Base-by-base conservation (phyloP, 345 rosid genomes). In the Crucihimalaya himalaica region DNA sequence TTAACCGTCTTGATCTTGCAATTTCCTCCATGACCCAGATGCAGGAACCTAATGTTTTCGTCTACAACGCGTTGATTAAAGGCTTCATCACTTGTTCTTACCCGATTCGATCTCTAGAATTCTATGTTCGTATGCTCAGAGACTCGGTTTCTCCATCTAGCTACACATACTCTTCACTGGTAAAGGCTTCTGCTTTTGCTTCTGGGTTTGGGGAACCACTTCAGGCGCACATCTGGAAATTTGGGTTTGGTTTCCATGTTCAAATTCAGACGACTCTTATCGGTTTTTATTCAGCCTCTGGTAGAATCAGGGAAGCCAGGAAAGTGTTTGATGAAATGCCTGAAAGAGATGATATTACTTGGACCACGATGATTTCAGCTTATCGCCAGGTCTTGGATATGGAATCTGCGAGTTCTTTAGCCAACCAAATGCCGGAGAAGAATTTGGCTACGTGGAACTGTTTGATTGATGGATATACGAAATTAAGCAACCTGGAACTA, bases 251-350 rank as follows among this genome's bases (percentile, higher is more conserved):
- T 25, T 87, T 83, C 8, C 86, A 84, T 32, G 79, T 82, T 60
- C 80, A 83, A 59, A 91, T 92, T 69, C 95, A 88, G 75, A 92
- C 93, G 54, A 79, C 86, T 59, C 75, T 92, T 73, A 51, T 92
- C 47, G 86, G 78, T 62, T 88, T 90, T 53, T 92, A 92, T 20
- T 84, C 91, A 4, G 66, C 2, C 45, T 58, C 72, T 9, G 79
- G 82, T 14, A 79, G 73, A 66, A 59, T 81, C 40, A 48, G 3
- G 8, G 86, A 88, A 46, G 84, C 90, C 3, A 63, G 63, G 58
- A 84, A 63, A 68, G 86, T 90, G 88, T 92, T 90, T 16, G 89
- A 87, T 79, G 95, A 87, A 81, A 89, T 87, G 90, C 84, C 86
- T 59, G 72, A 82, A 15, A 86, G 89, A 84, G 92, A 89, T 83